phyloP scores from a whole-genome alignment of 228 moss, liverwort and hornwort genomes.

The Sphagnum fallax region DNA sequence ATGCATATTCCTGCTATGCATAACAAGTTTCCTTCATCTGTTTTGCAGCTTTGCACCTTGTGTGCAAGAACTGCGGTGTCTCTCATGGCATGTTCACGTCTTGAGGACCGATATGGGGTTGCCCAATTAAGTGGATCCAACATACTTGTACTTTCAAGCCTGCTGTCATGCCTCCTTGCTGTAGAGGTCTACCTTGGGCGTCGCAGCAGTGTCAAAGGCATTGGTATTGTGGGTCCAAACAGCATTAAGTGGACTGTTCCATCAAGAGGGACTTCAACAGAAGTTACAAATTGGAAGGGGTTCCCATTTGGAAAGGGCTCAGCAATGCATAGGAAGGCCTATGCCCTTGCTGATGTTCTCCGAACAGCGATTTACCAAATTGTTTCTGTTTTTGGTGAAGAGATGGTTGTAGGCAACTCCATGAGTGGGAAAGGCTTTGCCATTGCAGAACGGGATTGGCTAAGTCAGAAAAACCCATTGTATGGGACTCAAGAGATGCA shows the following conservation, averaged over 20 bases:
- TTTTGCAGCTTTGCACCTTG: constrained; percentile 49
- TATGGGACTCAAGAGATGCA: constrained; percentile 62
- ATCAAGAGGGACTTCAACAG: constrained; percentile 41
- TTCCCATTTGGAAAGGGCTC: constrained; percentile 52
- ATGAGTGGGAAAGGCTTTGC: constrained; percentile 29
- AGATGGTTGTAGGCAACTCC: constrained; percentile 40
- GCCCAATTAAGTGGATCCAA: constrained; percentile 65
- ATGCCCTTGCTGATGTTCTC: constrained; percentile 59
- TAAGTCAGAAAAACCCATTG: constrained; percentile 41
- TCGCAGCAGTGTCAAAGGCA: constrained; percentile 41
- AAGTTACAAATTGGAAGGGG: constrained; percentile 39
- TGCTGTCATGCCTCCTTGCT: constrained; percentile 56
- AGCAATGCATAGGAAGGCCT: constrained; percentile 60
- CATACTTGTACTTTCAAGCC: constrained; percentile 55
- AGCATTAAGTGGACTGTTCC: constrained; percentile 79
- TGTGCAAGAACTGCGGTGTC: constrained; percentile 56
- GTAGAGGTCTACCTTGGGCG: constrained; percentile 70
- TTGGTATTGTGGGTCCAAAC: constrained; percentile 48
- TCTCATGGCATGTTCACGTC: constrained; percentile 42
- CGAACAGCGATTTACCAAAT: constrained; percentile 62
- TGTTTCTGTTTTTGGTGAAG: constrained; percentile 55
- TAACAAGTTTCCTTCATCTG: neutral
- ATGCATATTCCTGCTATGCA: no score
- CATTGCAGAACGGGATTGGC: constrained; percentile 60
- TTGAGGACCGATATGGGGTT: constrained; percentile 67